Evolutionary conservation across 768 basidiomycete species (phyloP).

Genomic region (Phanerochaete carnosa): DNA sequence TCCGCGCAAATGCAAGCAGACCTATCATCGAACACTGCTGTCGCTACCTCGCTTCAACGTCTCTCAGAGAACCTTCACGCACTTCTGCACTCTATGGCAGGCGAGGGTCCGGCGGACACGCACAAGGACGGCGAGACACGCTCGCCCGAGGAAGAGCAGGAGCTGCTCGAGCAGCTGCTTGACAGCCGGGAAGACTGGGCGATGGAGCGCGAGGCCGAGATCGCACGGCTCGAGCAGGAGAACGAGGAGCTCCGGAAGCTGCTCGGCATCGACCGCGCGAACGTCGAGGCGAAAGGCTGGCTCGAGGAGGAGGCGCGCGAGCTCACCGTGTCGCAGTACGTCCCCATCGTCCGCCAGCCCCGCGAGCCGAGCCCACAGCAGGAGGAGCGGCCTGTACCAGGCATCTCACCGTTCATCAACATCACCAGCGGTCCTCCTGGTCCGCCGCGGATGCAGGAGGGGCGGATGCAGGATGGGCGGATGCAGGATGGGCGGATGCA

Average conservation of each 20-base stretch:
- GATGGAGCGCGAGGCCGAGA: constrained; percentile 83
- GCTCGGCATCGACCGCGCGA: constrained; percentile 68
- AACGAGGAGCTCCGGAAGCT: constrained; percentile 74
- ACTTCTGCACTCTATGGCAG: constrained; percentile 66
- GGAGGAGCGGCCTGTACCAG: neutral
- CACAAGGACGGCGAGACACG: neutral
- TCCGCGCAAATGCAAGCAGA: constrained; percentile 52
- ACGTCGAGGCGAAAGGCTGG: constrained; percentile 50
- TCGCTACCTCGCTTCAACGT: constrained; percentile 65
- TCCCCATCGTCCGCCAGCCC: constrained; percentile 3
- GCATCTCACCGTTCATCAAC: constrained; percentile 4
- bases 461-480: constrained; percentile 1
- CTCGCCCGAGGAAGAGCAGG: constrained; percentile 37
- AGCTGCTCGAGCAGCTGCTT: constrained; percentile 38
- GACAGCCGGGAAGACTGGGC: constrained; percentile 75
- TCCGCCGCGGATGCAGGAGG: neutral
- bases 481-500: neutral
- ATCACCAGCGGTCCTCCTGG: neutral
- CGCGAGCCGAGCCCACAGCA: constrained; percentile 6
- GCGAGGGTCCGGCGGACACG: constrained; percentile 42
- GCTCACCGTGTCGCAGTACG: constrained; percentile 18
- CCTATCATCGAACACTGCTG: constrained; percentile 54
- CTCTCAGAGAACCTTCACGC: constrained; percentile 68
- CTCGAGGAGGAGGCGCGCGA: constrained; percentile 42
- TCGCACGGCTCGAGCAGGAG: constrained; percentile 75